Conservation (phyloP, 257 asterid species). For the Fraxinus americana region DNA sequence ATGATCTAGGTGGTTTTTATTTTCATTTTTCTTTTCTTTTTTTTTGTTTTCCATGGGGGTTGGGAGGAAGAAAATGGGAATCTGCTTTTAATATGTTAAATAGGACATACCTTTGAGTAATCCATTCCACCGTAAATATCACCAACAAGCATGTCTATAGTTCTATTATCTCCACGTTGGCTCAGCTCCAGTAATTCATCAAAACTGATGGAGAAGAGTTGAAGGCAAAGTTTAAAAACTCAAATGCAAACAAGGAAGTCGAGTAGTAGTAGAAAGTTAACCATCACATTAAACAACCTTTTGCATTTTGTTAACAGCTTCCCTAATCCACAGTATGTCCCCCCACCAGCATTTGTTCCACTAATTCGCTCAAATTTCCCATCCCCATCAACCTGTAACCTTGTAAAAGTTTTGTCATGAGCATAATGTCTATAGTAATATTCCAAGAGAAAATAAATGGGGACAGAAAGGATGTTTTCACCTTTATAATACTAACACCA, state of each 20-base stretch:
- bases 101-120: slow-evolving; percentile 73
- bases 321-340: slow-evolving; percentile 98
- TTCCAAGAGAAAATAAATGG: slow-evolving; percentile 4
- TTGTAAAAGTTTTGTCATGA: slow-evolving; percentile 13
- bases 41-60: background rate
- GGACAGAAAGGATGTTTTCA: slow-evolving; percentile 32
- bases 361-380: slow-evolving; percentile 94
- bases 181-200: slow-evolving; percentile 97
- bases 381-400: slow-evolving; percentile 89
- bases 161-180: slow-evolving; percentile 90
- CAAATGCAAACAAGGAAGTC: slow-evolving; percentile 1
- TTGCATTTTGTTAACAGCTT: slow-evolving; percentile 90
- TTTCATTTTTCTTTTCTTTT: too few relatives aligned
- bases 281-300: slow-evolving; percentile 50
- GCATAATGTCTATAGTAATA: slow-evolving; percentile 5
- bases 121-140: slow-evolving; percentile 98
- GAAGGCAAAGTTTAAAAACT: slow-evolving; percentile 21
- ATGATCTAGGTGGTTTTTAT: background rate
- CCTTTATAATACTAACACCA: slow-evolving; percentile 99
- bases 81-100: background rate
- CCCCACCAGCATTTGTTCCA: slow-evolving; percentile 99
- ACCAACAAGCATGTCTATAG: slow-evolving; percentile 98
- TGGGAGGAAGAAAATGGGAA: background rate
- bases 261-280: slow-evolving; percentile 15
- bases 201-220: slow-evolving; percentile 53